A percentile compares a stretch with the other conserved stretches of the same genome.
Conservation (phyloP, 176 grass and related monocot species). For the Phyllostachys edulis region DNA sequence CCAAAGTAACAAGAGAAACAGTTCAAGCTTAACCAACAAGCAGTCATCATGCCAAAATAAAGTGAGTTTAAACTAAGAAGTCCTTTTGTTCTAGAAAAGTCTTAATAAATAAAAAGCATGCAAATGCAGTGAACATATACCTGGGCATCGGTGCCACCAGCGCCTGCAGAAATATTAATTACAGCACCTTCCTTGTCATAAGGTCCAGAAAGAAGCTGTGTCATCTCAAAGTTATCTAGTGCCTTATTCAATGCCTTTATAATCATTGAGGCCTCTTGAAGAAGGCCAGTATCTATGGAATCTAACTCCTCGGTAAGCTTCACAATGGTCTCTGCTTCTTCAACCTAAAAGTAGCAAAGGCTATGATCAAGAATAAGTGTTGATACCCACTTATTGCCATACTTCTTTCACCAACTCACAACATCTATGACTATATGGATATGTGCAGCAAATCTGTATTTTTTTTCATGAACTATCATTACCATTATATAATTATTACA, state of each 20-base stretch:
- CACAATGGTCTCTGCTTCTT: slow-evolving; percentile 95
- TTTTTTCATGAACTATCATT: background rate
- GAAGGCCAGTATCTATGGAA: slow-evolving; percentile 73
- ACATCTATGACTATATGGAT: background rate
- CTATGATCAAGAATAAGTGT: background rate
- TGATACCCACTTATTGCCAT: slow-evolving; percentile 1
- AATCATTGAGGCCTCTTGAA: slow-evolving; percentile 83
- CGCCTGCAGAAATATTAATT: slow-evolving; percentile 89
- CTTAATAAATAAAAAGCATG: background rate
- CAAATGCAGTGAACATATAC: slow-evolving; percentile 32
- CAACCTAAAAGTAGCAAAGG: slow-evolving; percentile 53
- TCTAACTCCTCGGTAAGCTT: slow-evolving; percentile 82
- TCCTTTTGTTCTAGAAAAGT: background rate
- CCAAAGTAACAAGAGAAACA: background rate
- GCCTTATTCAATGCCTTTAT: slow-evolving; percentile 76
- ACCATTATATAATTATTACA: slow-evolving; percentile 4
- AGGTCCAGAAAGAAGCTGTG: slow-evolving; percentile 92
- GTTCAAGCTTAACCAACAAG: background rate
- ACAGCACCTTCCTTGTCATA: slow-evolving; percentile 97
- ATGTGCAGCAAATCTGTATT: background rate
- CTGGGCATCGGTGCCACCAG: slow-evolving; percentile 96
- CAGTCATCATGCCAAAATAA: background rate
- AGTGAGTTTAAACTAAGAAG: background rate
- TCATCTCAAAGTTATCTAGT: slow-evolving; percentile 84
- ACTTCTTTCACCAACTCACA: background rate